These are phyloP conservation scores for Microdochium nivale DNA, from an alignment of 2,329 filamentous ascomycete genomes.

Conservation along the genomic window DNA sequence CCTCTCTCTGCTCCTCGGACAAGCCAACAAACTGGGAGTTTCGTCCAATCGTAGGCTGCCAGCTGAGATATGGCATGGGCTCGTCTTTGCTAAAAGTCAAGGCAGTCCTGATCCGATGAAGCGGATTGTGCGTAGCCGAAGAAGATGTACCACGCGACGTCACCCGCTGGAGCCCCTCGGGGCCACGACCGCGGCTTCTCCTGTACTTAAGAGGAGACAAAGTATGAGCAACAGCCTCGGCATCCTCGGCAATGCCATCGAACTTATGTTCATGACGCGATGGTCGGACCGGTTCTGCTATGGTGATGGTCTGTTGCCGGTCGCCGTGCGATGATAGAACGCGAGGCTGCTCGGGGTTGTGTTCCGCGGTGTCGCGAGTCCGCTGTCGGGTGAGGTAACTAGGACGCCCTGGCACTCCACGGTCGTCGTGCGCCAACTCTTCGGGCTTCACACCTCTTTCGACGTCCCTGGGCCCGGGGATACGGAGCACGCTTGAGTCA, in stretches of 20 bases:
- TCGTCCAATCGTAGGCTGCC: slow-evolving; percentile 82
- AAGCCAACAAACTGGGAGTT: slow-evolving; percentile 90
- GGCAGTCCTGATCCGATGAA: slow-evolving; percentile 46
- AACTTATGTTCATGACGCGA: slow-evolving; percentile 16
- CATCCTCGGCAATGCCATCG: slow-evolving; percentile 31
- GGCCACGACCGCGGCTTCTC: slow-evolving; percentile 29
- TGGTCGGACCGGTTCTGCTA: slow-evolving; percentile 52
- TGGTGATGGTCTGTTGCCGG: slow-evolving; percentile 52
- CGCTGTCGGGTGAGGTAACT: slow-evolving; percentile 7
- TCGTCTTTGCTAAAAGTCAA: slow-evolving; percentile 46
- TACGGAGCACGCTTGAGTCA: slow-evolving; percentile 68
- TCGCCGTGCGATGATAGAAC: slow-evolving; percentile 15
- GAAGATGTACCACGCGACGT: slow-evolving; percentile 19
- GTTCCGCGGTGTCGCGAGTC: background rate
- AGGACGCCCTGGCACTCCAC: slow-evolving; percentile 22
- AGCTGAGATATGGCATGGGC: slow-evolving; percentile 81
- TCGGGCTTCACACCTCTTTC: slow-evolving; percentile 71
- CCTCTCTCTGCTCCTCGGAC: slow-evolving; percentile 84
- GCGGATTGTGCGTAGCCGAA: slow-evolving; percentile 20
- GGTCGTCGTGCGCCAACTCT: slow-evolving; percentile 27
- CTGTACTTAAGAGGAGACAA: slow-evolving; percentile 33
- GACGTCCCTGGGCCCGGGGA: slow-evolving; percentile 85
- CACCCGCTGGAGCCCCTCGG: slow-evolving; percentile 24
- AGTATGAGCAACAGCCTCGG: slow-evolving; percentile 29
- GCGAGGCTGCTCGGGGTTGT: background rate